Evolutionary conservation across 2,329 filamentous ascomycete genomes (phyloP).

Genomic region (Neocucurbitaria cava): DNA sequence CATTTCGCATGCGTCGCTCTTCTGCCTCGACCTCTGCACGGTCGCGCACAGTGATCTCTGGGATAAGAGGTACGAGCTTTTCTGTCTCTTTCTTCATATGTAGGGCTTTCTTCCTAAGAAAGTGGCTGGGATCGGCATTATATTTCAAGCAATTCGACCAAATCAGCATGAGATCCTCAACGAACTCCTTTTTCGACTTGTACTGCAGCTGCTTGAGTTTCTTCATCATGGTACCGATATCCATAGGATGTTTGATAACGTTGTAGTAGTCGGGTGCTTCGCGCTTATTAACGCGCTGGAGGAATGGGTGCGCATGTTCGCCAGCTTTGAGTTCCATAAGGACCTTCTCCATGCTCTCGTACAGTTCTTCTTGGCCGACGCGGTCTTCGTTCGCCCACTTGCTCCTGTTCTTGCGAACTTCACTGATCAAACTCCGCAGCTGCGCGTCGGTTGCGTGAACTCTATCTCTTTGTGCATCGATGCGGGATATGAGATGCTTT

Average conservation of each 20-base stretch:
- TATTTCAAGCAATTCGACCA: constrained; percentile 98
- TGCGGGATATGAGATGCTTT: constrained; percentile 95
- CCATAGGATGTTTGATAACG: constrained; percentile 96
- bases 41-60: constrained; percentile 87
- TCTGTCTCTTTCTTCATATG: constrained; percentile 98
- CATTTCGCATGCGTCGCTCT: constrained; percentile 77
- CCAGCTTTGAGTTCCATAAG: constrained; percentile 96
- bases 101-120: constrained; percentile 88
- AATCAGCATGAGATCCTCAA: constrained; percentile 90
- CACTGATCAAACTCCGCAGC: constrained; percentile 89
- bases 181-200: constrained; percentile 84
- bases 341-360: constrained; percentile 96
- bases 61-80: constrained; percentile 93
- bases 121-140: constrained; percentile 88
- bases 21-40: constrained; percentile 85
- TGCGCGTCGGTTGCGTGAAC: constrained; percentile 94
- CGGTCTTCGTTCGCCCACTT: constrained; percentile 99
- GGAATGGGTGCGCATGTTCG: constrained; percentile 95
- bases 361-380: constrained; percentile 95
- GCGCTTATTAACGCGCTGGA: constrained; percentile 93
- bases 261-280: constrained; percentile 96
- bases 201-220: constrained; percentile 77
- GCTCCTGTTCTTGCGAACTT: constrained; percentile 95
- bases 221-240: constrained; percentile 97
- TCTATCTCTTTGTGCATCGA: constrained; percentile 89